A percentile compares a stretch with the other conserved stretches of the same genome.
These are phyloP conservation scores for Ramularia endophylla DNA, from an alignment of 2,329 filamentous ascomycete species.

Conservation along the genomic window DNA sequence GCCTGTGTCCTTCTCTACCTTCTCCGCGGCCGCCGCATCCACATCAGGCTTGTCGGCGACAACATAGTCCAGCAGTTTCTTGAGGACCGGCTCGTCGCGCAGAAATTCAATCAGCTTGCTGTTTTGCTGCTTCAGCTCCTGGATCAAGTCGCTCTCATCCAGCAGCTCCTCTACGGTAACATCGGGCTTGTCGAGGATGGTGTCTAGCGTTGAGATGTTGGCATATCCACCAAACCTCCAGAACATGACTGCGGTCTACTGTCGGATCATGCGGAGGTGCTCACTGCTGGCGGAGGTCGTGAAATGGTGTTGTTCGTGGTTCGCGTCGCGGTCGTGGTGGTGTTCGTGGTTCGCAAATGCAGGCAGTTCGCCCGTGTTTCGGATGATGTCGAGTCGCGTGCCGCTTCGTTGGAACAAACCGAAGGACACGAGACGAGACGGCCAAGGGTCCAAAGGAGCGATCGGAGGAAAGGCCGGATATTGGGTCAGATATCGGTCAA, in stretches of 20 bases:
- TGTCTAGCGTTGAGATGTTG: constrained; percentile 94
- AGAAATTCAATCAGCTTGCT: constrained; percentile 95
- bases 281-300: constrained; percentile 38
- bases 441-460: no score
- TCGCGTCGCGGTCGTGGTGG: no score
- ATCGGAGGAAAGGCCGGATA: no score
- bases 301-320: neutral
- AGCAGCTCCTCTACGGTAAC: constrained; percentile 93
- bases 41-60: constrained; percentile 64
- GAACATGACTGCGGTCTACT: constrained; percentile 62
- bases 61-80: constrained; percentile 85
- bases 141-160: constrained; percentile 91
- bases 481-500: no score
- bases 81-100: constrained; percentile 76
- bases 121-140: constrained; percentile 98
- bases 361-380: no score
- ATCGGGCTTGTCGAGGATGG: constrained; percentile 90
- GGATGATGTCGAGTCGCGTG: no score
- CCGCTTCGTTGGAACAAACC: no score
- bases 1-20: constrained; percentile 28
- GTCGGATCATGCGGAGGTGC: no score
- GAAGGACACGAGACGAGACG: no score
- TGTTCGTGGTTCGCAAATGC: no score
- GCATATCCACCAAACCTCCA: constrained; percentile 99
- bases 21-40: constrained; percentile 34